Base-by-base conservation (phyloP, 2,329 filamentous ascomycete genomes). In the Didymella exigua region DNA sequence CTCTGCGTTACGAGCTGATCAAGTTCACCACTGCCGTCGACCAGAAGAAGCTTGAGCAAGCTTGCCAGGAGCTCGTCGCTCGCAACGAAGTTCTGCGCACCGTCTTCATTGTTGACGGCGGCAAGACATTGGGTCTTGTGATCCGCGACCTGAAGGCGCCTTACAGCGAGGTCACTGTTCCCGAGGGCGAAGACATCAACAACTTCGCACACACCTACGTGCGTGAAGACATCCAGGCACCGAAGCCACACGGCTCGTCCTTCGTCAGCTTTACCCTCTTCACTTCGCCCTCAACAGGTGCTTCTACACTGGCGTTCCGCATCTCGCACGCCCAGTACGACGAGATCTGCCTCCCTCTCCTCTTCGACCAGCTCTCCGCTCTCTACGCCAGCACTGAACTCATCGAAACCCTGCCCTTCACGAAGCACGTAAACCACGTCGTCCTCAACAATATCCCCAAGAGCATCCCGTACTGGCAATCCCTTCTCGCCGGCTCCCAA, bases 301-400 rank as follows among this genome's bases (percentile, higher is more conserved):
- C 77, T 10, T 70, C 75, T 5, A 78, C 79, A 40, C 81, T 89
- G 13, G 75, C 83, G 54, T 80, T 88, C 68, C 82, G 86, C 51
- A 81, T 89, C 50, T 89, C 86, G 0, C 87, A 89, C 69, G 84
- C 86, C 0, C 86, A 89, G 61, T 89, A 89, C 66, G 87, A 89
- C 60, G 87, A 87, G 59, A 85, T 89, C 19, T 89, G 84, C 60
- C 78, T 89, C 8, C 83, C 85, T 0, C 75, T 80, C n/a, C 79
- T 89, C 18, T 80, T 89, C 53, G 79, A 78, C 16, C 84, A 88
- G 64, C 81, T 89, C 34, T 83, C 82, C 3, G 78, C 79, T 0
- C 76, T 87, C 5, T 86, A 82, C 44, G 67, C 77, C 36, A 77
- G 75, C 7, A 56, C 57, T 6, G 29, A 59, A 0, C 49, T 76